Conservation (phyloP, 768 basidiomycete species). For the Russula earlei region DNA sequence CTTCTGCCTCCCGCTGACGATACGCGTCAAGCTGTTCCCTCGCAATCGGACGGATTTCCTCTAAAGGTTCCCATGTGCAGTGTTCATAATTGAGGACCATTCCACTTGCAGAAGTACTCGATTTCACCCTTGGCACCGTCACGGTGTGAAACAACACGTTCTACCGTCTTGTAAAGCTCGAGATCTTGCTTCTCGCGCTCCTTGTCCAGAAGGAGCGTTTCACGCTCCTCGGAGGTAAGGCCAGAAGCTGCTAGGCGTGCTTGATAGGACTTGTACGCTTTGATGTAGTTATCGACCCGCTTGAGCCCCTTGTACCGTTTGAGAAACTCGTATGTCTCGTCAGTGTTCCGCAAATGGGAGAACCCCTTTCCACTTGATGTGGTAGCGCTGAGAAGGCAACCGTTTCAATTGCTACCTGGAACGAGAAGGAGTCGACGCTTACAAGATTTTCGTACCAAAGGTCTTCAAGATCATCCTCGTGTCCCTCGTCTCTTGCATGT, state of each 20-base stretch:
- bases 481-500: constrained; percentile 79
- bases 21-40: constrained; percentile 74
- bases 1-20: constrained; percentile 64
- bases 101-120: constrained; percentile 98
- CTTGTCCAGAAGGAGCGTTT: constrained; percentile 80
- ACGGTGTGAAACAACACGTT: constrained; percentile 78
- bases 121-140: constrained; percentile 47
- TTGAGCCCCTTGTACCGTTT: constrained; percentile 94
- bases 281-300: constrained; percentile 98
- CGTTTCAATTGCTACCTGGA: constrained; percentile 16
- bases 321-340: constrained; percentile 92
- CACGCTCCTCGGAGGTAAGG: constrained; percentile 78
- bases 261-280: constrained; percentile 70
- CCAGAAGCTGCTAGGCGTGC: constrained; percentile 52
- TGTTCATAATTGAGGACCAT: constrained; percentile 85
- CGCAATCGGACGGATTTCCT: constrained; percentile 71
- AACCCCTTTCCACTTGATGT: constrained; percentile 99
- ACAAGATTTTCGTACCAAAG: constrained; percentile 85
- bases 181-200: constrained; percentile 88
- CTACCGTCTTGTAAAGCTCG: constrained; percentile 85
- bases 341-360: constrained; percentile 98
- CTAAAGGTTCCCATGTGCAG: constrained; percentile 88
- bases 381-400: constrained; percentile 62
- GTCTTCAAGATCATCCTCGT: constrained; percentile 67
- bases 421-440: constrained; percentile 16